phyloP scores from a whole-genome alignment of 768 basidiomycete species.

The Rhodotorula kratochvilovae region DNA sequence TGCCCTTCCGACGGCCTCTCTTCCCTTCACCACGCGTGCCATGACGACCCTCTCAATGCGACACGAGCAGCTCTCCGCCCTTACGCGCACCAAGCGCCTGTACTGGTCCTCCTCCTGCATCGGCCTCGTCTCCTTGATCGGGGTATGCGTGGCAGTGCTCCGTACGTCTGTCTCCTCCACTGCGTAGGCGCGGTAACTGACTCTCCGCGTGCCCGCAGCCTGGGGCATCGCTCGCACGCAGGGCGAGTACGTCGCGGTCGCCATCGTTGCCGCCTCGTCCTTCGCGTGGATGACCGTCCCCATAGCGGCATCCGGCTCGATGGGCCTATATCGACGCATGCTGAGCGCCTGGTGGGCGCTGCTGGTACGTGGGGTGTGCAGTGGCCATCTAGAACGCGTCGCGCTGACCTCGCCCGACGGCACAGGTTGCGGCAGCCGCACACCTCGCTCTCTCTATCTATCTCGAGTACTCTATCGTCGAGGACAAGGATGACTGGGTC shows the following conservation, averaged over 20 bases:
- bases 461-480: background rate
- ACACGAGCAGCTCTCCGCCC: background rate
- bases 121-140: constrained; percentile 19
- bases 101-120: background rate
- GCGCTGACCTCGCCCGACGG: background rate
- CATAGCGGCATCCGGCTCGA: background rate
- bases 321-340: background rate
- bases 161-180: background rate
- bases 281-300: constrained; percentile 17
- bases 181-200: background rate
- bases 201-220: background rate
- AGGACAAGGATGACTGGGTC: background rate
- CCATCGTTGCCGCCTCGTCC: background rate
- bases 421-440: background rate
- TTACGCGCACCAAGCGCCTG: background rate
- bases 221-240: constrained; percentile 3
- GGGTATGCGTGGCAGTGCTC: background rate
- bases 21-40: background rate
- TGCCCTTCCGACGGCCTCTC: background rate
- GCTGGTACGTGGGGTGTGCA: background rate
- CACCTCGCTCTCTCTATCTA: background rate
- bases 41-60: constrained; percentile 6
- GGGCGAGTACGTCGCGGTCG: constrained; percentile 4
- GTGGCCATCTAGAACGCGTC: too few species aligned
- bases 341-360: background rate